These are phyloP conservation scores for Stagonosporopsis chrysanthemi DNA, from an alignment of 2,329 filamentous ascomycete genomes.

Conservation along the genomic window DNA sequence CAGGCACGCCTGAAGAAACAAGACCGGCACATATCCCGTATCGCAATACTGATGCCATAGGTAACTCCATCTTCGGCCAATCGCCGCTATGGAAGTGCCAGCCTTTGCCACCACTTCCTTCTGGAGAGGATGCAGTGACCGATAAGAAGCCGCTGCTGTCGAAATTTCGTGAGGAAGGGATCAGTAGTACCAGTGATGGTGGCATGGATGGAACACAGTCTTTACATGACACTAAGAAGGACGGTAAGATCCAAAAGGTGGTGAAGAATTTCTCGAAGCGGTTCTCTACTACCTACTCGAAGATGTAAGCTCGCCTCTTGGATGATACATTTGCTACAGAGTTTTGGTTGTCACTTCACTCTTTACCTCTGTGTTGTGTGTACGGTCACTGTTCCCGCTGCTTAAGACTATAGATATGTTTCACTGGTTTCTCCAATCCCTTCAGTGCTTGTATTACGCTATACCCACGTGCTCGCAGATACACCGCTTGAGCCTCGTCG, in stretches of 20 bases:
- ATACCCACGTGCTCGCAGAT: not conserved
- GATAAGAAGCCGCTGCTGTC: not conserved
- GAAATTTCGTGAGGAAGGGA: not conserved
- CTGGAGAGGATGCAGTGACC: not conserved
- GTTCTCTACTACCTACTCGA: not conserved
- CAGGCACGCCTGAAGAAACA: too few species aligned
- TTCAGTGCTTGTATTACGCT: not conserved
- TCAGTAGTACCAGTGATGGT: not conserved
- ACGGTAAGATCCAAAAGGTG: not conserved
- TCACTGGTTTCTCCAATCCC: not conserved
- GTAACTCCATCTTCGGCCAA: slow-evolving; percentile 3
- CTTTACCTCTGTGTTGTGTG: not conserved
- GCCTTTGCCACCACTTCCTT: not conserved
- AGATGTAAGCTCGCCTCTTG: not conserved
- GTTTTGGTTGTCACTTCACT: not conserved
- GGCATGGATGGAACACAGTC: not conserved
- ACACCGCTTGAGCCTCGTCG: not conserved
- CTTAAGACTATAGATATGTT: not conserved
- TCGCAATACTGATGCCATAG: not conserved
- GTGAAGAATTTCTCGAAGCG: slow-evolving; percentile 1
- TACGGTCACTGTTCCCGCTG: not conserved
- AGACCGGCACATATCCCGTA: not conserved
- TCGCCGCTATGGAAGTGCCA: not conserved
- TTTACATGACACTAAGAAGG: not conserved
- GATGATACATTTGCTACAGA: too few species aligned